Base-by-base conservation (phyloP, 441 rosid species). In the Populus hybrid region DNA sequence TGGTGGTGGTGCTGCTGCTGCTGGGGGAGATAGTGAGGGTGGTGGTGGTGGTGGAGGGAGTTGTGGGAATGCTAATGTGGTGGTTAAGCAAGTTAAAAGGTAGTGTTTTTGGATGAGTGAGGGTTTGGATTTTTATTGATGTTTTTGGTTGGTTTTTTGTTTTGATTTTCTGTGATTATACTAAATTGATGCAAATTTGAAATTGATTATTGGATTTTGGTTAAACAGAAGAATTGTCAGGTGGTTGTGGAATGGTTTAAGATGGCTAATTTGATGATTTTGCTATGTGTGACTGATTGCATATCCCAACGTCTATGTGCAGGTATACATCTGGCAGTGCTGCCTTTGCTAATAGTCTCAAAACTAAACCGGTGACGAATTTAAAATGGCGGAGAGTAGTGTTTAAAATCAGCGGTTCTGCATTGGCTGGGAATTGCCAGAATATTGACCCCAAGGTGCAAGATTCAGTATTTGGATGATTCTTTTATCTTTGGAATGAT, bases 341-440 rank as follows among this genome's bases (percentile, higher is more conserved):
- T 76, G 73, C 78, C 38, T 64, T 76, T 53, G 71, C 82, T 26
- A 87, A 69, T 75, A 85, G 67, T 75, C 42, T 84, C 74, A 90
- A 90, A 68, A 40, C 86, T 28, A 90, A 87, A 82, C 71, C 87
- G 31, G 81, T 79, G 77, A 73, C 85, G 74, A 88, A 75, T 67
- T 90, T 89, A 45, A 93, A 85, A 85, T 94, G 98, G 98, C 86
- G 91, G 77, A 90, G 97, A 83, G 97, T 94, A 53, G 85, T 93
- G 68, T 84, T 94, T 76, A 93, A 93, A 84, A 90, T 94, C 80
- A 93, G 97, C 75, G 97, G 97, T 24, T 90, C 88, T 71, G 97
- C 97, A 67, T 88, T 94, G 84, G 91, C 86, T 81, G 83, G 94
- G 85, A 81, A 82, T 83, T 69, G 90, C 89, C 85, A 87, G 76